Percentiles rank a stretch among this genome's conserved stretches.
These are phyloP conservation scores for Leishmania guyanensis DNA, from an alignment of 208 protist species.

Conservation along the genomic window DNA sequence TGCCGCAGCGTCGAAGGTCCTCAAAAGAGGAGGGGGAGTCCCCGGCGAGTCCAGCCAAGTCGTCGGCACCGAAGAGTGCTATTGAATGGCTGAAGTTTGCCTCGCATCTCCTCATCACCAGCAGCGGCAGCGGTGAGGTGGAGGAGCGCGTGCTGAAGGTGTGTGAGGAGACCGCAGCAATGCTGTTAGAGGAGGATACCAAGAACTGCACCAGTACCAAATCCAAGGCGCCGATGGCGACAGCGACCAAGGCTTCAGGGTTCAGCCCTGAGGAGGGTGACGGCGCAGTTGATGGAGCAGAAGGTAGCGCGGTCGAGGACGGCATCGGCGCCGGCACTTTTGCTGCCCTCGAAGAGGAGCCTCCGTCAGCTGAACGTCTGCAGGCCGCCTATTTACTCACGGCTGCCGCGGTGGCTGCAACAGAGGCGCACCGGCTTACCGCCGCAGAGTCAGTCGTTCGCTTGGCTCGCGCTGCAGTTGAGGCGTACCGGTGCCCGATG, in stretches of 20 bases:
- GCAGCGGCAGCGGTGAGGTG: slow-evolving; percentile 12
- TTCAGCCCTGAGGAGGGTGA: slow-evolving; percentile 15
- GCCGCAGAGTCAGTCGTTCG: slow-evolving; percentile 36
- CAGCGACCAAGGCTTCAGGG: slow-evolving; percentile 12
- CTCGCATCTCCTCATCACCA: slow-evolving; percentile 42
- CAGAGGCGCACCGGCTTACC: slow-evolving; percentile 31
- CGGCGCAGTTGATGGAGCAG: background rate
- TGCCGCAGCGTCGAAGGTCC: background rate
- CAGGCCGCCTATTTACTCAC: slow-evolving; percentile 64
- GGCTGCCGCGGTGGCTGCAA: slow-evolving; percentile 41
- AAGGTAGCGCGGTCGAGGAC: background rate
- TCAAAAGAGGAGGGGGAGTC: slow-evolving; percentile 9
- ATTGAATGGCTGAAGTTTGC: slow-evolving; percentile 44
- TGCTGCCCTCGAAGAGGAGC: background rate
- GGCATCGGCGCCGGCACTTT: background rate
- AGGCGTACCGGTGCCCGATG: slow-evolving; percentile 40
- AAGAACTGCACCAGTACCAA: slow-evolving; percentile 8
- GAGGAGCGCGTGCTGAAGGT: slow-evolving; percentile 40
- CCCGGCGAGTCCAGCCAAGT: slow-evolving; percentile 1
- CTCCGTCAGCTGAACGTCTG: slow-evolving; percentile 30
- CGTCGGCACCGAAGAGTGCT: slow-evolving; percentile 25
- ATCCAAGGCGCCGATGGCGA: slow-evolving; percentile 12
- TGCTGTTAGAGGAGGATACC: slow-evolving; percentile 55
- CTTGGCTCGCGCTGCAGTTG: slow-evolving; percentile 46
- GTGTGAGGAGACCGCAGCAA: slow-evolving; percentile 52